Evolutionary conservation across 345 rosid species (phyloP).

Genomic region (Viola odorata): DNA sequence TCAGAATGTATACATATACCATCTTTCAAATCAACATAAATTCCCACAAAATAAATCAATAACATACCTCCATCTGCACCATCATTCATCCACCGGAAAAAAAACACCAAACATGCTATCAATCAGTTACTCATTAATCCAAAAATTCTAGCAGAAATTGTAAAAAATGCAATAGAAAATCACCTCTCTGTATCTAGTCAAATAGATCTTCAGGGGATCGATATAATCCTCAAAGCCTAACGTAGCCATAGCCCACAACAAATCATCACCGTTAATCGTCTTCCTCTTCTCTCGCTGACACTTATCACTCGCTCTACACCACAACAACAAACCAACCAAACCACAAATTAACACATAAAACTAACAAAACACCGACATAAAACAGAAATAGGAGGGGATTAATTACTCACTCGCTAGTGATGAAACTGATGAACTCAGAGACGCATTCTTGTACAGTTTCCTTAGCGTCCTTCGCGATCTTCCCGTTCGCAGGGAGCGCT

Average conservation of each 20-base stretch:
- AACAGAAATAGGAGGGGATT: not conserved
- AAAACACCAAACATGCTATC: slow-evolving; percentile 9
- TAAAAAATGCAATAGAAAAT: not conserved
- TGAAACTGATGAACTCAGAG: slow-evolving; percentile 91
- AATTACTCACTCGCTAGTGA: slow-evolving; percentile 84
- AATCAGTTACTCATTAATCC: slow-evolving; percentile 11
- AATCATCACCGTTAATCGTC: slow-evolving; percentile 92
- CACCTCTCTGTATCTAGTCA: slow-evolving; percentile 81
- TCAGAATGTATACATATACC: not conserved
- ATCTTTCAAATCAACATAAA: not conserved
- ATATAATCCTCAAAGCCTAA: slow-evolving; percentile 96
- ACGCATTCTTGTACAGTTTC: slow-evolving; percentile 97
- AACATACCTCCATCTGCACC: slow-evolving; percentile 78
- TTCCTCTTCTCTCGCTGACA: slow-evolving; percentile 98
- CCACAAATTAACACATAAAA: slow-evolving; percentile 6
- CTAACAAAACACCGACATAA: not conserved
- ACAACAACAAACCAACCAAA: not conserved
- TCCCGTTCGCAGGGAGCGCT: slow-evolving; percentile 86
- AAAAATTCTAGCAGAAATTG: not conserved
- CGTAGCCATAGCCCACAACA: slow-evolving; percentile 96
- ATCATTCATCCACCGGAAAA: slow-evolving; percentile 20
- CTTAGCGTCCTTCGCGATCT: slow-evolving; percentile 95
- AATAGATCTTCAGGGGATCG: slow-evolving; percentile 78
- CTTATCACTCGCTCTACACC: slow-evolving; percentile 90
- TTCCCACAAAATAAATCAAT: not conserved